Evolutionary conservation across 169 alveolate genomes (phyloP).

Genomic region (Eimeria falciformis): DNA sequence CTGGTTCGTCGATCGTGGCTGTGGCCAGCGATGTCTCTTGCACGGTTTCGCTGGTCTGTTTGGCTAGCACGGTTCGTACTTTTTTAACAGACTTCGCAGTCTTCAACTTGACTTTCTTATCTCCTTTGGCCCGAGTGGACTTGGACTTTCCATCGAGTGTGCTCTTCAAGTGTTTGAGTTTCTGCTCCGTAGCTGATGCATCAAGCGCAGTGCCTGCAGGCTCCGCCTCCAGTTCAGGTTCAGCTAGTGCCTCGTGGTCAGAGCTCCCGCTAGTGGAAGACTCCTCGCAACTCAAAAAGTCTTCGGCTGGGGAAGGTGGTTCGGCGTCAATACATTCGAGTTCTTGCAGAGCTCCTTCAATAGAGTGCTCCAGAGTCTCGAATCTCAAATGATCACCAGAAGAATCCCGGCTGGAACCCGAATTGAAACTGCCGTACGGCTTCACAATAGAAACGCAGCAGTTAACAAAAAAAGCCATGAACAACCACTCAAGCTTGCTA

Average conservation of each 20-base stretch:
- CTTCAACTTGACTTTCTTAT: slow-evolving; percentile 5
- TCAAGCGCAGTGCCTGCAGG: background rate
- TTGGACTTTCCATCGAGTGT: background rate
- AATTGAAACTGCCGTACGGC: slow-evolving; percentile 32
- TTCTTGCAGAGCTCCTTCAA: slow-evolving; percentile 73
- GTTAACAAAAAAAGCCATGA: too few relatives aligned
- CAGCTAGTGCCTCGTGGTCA: slow-evolving; percentile 56
- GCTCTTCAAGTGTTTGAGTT: background rate
- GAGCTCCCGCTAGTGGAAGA: slow-evolving; percentile 48
- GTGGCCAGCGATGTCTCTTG: slow-evolving; percentile 18
- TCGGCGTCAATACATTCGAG: slow-evolving; percentile 71
- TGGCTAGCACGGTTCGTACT: background rate
- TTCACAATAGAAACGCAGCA: background rate
- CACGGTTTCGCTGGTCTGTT: background rate
- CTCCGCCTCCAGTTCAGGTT: slow-evolving; percentile 25
- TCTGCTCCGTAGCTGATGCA: background rate
- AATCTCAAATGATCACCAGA: slow-evolving; percentile 41
- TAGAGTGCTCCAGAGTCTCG: slow-evolving; percentile 74
- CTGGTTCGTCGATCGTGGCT: slow-evolving; percentile 18
- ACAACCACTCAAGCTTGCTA: too few relatives aligned
- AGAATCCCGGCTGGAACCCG: slow-evolving; percentile 40
- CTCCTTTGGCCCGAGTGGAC: slow-evolving; percentile 2
- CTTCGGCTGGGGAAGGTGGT: slow-evolving; percentile 58
- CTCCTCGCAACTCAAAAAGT: slow-evolving; percentile 56
- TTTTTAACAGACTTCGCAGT: slow-evolving; percentile 21